Base-by-base conservation (phyloP, 768 basidiomycete species). In the Gelatoporia subvermispora region DNA sequence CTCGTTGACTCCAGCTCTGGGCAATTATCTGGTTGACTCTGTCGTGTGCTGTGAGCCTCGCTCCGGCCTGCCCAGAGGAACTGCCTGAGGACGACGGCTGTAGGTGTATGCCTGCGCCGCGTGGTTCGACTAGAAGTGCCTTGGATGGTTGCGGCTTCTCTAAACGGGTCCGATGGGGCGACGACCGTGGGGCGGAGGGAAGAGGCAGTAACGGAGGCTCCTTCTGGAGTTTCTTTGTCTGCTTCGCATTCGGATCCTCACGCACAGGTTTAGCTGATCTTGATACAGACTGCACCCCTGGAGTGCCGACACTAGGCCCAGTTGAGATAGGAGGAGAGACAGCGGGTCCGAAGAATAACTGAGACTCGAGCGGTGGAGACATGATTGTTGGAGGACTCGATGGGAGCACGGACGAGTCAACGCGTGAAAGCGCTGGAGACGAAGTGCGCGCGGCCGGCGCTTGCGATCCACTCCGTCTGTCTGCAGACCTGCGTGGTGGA, bases 361-460 rank as follows among this genome's bases (percentile, higher is more conserved):
- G 69, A 22, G 69, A 74, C 47, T 81, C 75, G 47, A 85, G 68
- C 1, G 77, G 73, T 1, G 79, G 77, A 10, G 77, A 83, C 62
- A 69, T 78, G 31, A 85, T 63, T 50, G 72, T 71, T 2, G 79
- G 71, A 0, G 84, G 84, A 51, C 80, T 82, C 21, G 68, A 68
- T 0, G 81, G 79, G 3, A 85, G 69, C 18, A 76, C 55, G 3
- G 67, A 68, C 9, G 66, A 65, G 41, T 72, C 70, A 21, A 54
- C 43, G 31, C 65, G 62, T 20, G 59, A 45, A 41, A 50, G 51
- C 16, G 51, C 59, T 31, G 50, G 52, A 17, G 48, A 45, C 38
- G 42, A 16, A 34, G 35, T 18, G 36, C 23, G 43, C 5, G 39
- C 17, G 9, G 36, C 42, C 43, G 45, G 25, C 58, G 63, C 42